Base-by-base conservation (phyloP, 2,329 filamentous ascomycete species). In the Aspergillus jensenii region DNA sequence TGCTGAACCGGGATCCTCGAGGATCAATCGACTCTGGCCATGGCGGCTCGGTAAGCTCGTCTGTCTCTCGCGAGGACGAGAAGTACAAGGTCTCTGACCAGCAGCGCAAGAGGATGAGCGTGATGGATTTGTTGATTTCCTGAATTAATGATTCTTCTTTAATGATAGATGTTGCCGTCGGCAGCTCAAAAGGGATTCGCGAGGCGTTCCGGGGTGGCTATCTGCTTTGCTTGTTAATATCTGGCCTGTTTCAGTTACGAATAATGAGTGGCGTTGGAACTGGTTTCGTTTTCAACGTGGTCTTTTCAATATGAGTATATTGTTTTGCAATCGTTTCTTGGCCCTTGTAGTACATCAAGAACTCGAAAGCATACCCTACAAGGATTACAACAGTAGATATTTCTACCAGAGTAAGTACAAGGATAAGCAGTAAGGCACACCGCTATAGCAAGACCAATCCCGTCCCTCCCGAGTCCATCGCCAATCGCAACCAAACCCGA, bases 1-100 rank as follows among this genome's bases (percentile, higher is more conserved):
- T 96, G 92, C 79, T 97, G 59, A 96, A 93, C 64, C 86, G 82
- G 54, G 91, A 95, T 71, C 84, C 90, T 41, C 82, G 90, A 37
- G 81, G 80, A 39, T 78, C 76, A 4, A 67, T 71, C 1, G 67
- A 72, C 60, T 72, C 71, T 7, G 63, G 68, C 7, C 67, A 58
- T 45, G 70, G 70, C 35, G 64, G 64, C 9, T 64, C 67, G 25
- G 12, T 61, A 2, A 52, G 54, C 47, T 31, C 44, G 27, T 46
- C 50, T 46, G 23, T n/a, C 27, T 31, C 62, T 14, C 46, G 48
- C 12, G 59, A 57, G 31, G 61, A 56, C 11, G 50, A 21, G 11
- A 45, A 33, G 27, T 44, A 35, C 54, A 51, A 46, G 19, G 39
- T 40, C 9, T 47, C 56, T 23, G 67, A 67, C 7, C 57, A 64